A percentile compares a stretch with the other conserved stretches of the same genome.
phyloP scores from a whole-genome alignment of 2,329 filamentous ascomycete species.

The Aureobasidium sp. region DNA sequence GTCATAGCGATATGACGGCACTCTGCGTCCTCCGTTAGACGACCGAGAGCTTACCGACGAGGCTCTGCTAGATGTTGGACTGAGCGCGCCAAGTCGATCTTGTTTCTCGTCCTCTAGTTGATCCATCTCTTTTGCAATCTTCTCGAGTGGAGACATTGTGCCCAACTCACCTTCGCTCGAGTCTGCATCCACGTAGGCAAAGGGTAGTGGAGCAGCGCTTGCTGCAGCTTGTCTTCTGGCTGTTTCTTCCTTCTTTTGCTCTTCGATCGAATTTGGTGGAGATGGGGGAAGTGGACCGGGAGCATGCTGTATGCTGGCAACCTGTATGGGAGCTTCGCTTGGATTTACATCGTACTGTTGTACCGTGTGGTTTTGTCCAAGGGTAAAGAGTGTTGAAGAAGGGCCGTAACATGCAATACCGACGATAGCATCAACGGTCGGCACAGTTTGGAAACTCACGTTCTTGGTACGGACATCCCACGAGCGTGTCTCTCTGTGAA shows the following conservation, averaged over 20 bases:
- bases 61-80: conserved; percentile 59
- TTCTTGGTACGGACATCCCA: conserved; percentile 99
- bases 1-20: conserved; percentile 40
- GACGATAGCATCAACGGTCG: conserved; percentile 72
- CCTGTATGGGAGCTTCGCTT: conserved; percentile 58
- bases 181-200: conserved; percentile 47
- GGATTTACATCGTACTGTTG: conserved; percentile 95
- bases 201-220: conserved; percentile 28
- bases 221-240: conserved; percentile 19
- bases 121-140: conserved; percentile 65
- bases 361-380: conserved; percentile 79
- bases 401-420: conserved; percentile 85
- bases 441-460: conserved; percentile 82
- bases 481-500: conserved; percentile 67
- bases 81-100: conserved; percentile 59
- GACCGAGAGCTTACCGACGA: conserved; percentile 55
- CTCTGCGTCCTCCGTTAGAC: conserved; percentile 41
- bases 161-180: conserved; percentile 63
- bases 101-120: conserved; percentile 52
- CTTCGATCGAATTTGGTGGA: conserved; percentile 73
- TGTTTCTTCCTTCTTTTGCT: conserved; percentile 46
- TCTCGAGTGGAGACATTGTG: conserved; percentile 62
- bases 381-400: conserved; percentile 83
- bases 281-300: conserved; percentile 72
- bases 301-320: conserved; percentile 80